Evolutionary conservation across 345 rosid species (phyloP).

Genomic region (Rhodomyrtus tomentosa): DNA sequence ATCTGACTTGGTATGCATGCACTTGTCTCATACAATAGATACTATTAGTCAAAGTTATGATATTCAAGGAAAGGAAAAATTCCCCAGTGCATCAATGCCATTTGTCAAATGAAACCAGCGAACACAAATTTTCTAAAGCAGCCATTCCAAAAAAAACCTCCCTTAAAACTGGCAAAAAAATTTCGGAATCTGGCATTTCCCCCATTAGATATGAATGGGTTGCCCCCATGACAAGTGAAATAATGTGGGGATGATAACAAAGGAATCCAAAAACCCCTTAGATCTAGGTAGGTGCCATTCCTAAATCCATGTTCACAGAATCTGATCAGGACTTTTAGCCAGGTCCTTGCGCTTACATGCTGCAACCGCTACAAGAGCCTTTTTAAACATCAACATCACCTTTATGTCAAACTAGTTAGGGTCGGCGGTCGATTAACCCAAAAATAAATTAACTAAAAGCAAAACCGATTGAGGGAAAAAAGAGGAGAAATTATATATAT

Average conservation of each 20-base stretch:
- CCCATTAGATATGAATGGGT: neutral
- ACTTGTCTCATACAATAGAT: neutral
- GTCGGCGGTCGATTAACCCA: no score
- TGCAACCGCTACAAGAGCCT: neutral
- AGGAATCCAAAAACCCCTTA: neutral
- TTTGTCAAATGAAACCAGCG: neutral
- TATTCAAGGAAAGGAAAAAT: neutral
- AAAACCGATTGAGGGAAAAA: no score
- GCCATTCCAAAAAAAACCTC: neutral
- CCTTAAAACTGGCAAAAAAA: neutral
- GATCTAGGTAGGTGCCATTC: neutral
- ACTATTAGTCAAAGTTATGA: neutral
- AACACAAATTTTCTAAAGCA: neutral
- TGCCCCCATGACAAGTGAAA: neutral
- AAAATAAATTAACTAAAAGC: no score
- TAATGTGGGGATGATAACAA: neutral
- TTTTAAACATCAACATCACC: no score
- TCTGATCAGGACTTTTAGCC: neutral
- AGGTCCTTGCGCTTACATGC: neutral
- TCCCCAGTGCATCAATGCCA: neutral
- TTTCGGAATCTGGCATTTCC: neutral
- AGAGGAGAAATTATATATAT: no score
- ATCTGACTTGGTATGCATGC: neutral
- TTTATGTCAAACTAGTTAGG: no score
- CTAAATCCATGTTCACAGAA: neutral